Conservation (phyloP, 306 rosid species). For the Vigna radiata region DNA sequence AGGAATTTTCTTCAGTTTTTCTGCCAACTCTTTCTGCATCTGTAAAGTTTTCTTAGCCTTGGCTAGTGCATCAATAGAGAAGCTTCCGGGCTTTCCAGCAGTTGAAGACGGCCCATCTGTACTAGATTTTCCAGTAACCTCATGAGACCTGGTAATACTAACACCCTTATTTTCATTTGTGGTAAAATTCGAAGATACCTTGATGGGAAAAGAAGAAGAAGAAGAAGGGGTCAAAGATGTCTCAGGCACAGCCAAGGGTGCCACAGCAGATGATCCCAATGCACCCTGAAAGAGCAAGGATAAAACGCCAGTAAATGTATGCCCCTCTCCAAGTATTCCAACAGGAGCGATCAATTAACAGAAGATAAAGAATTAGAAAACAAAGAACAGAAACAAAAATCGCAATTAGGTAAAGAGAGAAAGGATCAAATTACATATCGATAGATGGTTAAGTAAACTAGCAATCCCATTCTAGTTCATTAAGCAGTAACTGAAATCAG, state of each 20-base stretch:
- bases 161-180: slow-evolving; percentile 99
- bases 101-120: slow-evolving; percentile 99
- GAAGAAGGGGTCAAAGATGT: slow-evolving; percentile 58
- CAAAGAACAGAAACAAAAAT: slow-evolving; percentile 1
- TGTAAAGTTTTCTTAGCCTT: slow-evolving; percentile 89
- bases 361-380: slow-evolving; percentile 8
- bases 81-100: slow-evolving; percentile 89
- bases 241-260: slow-evolving; percentile 64
- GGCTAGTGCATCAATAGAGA: slow-evolving; percentile 81
- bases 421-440: not conserved
- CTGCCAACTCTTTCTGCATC: slow-evolving; percentile 75
- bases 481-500: not conserved
- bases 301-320: slow-evolving; percentile 42
- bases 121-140: slow-evolving; percentile 99
- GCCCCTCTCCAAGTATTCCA: slow-evolving; percentile 31
- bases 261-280: slow-evolving; percentile 59
- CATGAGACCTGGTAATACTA: slow-evolving; percentile 99
- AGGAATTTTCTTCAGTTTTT: slow-evolving; percentile 78
- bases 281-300: slow-evolving; percentile 61
- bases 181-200: slow-evolving; percentile 99
- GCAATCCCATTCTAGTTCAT: slow-evolving; percentile 20
- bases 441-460: not conserved
- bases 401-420: not conserved
- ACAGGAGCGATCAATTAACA: not conserved
- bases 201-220: slow-evolving; percentile 66